phyloP scores from a whole-genome alignment of 305 asterid genomes.

The Coffea humblotiana region DNA sequence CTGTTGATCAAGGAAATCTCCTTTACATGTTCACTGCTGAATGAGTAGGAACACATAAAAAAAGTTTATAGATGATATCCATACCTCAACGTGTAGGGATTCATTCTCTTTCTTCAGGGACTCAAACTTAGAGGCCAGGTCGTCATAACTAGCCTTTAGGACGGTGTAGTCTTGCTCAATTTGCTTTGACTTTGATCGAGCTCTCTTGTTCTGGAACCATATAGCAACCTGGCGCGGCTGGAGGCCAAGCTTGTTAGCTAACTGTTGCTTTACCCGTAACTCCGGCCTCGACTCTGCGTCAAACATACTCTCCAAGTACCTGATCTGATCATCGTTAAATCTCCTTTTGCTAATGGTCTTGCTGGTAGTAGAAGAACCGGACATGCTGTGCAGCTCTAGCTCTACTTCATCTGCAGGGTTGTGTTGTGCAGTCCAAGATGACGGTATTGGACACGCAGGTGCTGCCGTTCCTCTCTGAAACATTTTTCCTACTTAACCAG shows the following conservation, averaged over 20 bases:
- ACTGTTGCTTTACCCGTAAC: conserved; percentile 61
- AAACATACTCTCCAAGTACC: conserved; percentile 58
- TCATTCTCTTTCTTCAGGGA: conserved; percentile 60
- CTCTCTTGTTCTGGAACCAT: conserved; percentile 93
- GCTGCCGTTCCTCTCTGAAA: background rate
- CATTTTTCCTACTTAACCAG: background rate
- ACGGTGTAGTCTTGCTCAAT: conserved; percentile 48
- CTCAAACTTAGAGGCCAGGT: conserved; percentile 48
- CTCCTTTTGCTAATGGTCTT: conserved; percentile 42
- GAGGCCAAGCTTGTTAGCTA: conserved; percentile 69
- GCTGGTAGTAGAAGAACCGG: conserved; percentile 17
- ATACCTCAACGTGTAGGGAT: conserved; percentile 57
- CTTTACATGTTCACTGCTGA: background rate
- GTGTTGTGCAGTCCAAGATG: conserved; percentile 15
- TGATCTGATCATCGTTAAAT: conserved; percentile 65
- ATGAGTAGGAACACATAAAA: background rate
- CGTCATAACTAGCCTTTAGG: conserved; percentile 54
- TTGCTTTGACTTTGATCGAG: conserved; percentile 74
- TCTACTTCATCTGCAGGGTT: conserved; percentile 1
- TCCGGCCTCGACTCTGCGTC: conserved; percentile 66
- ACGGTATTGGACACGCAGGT: background rate
- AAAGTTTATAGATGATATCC: background rate
- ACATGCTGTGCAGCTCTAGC: conserved; percentile 20
- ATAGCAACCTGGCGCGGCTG: conserved; percentile 85
- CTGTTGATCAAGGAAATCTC: conserved; percentile 38